Conservation (phyloP, 2,329 filamentous ascomycete species). For the Fusarium humuli region DNA sequence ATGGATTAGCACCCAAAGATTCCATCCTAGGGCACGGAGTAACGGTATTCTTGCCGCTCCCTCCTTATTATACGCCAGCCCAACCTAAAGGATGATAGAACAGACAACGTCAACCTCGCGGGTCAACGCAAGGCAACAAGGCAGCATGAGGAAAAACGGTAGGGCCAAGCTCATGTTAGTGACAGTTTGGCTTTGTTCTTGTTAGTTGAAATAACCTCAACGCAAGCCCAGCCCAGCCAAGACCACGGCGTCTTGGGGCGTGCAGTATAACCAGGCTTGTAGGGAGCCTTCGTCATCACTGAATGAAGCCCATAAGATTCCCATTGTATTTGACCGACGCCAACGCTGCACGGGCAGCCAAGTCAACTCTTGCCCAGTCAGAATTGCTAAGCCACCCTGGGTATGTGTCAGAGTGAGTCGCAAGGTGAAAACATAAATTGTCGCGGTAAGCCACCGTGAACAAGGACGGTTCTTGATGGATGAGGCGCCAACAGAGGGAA, state of each 20-base stretch:
- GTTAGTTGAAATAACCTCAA: slow-evolving; percentile 19
- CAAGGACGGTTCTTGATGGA: slow-evolving; percentile 2
- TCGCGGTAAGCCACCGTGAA: slow-evolving; percentile 26
- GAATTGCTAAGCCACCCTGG: slow-evolving; percentile 32
- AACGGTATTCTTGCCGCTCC: slow-evolving; percentile 14
- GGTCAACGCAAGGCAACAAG: slow-evolving; percentile 29
- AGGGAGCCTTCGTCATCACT: slow-evolving; percentile 1
- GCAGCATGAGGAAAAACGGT: slow-evolving; percentile 17
- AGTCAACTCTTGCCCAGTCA: slow-evolving; percentile 8
- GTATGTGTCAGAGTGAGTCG: slow-evolving; percentile 34
- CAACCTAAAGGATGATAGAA: background rate
- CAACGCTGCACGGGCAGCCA: slow-evolving; percentile 14
- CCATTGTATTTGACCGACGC: background rate
- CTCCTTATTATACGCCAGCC: slow-evolving; percentile 1
- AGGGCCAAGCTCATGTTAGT: slow-evolving; percentile 23
- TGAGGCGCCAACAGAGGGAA: slow-evolving; percentile 6
- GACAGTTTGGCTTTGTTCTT: slow-evolving; percentile 19
- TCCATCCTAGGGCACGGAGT: slow-evolving; percentile 8
- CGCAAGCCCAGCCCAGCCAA: slow-evolving; percentile 14
- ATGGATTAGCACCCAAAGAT: slow-evolving; percentile 1
- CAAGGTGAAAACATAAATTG: slow-evolving; percentile 5
- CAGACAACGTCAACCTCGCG: background rate
- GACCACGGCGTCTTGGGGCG: slow-evolving; percentile 20
- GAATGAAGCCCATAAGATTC: background rate
- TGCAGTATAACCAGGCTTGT: background rate